Evolutionary conservation across 305 asterid species (phyloP).

Genomic region (Lippia alba): DNA sequence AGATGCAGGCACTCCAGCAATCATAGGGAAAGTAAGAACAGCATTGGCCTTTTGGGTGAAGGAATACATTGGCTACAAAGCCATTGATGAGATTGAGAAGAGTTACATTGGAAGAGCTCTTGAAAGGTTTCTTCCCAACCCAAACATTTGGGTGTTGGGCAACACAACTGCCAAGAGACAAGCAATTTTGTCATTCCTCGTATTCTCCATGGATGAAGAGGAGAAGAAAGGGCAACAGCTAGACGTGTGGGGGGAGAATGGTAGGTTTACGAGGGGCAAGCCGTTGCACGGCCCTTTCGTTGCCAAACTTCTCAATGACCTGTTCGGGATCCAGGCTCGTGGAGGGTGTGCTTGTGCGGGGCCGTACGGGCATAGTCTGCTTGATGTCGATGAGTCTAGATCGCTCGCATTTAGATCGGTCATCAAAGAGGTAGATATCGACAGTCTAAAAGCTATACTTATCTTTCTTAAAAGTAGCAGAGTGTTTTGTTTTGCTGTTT

Average conservation of each 20-base stretch:
- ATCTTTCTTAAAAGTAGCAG: too few species aligned
- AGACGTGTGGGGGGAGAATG: slow-evolving; percentile 40
- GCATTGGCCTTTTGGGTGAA: slow-evolving; percentile 65
- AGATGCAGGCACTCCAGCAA: slow-evolving; percentile 78
- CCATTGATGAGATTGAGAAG: slow-evolving; percentile 49
- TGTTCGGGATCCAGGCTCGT: slow-evolving; percentile 77
- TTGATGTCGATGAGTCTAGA: slow-evolving; percentile 40
- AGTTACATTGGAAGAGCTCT: slow-evolving; percentile 48
- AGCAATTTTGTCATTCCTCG: slow-evolving; percentile 57
- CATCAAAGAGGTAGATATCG: slow-evolving; percentile 48
- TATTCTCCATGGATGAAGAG: slow-evolving; percentile 37
- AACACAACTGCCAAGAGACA: slow-evolving; percentile 49
- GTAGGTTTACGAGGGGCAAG: slow-evolving; percentile 35
- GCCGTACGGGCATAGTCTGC: slow-evolving; percentile 69
- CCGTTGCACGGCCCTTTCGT: slow-evolving; percentile 66
- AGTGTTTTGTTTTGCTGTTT: too few species aligned
- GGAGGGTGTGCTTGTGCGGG: slow-evolving; percentile 86
- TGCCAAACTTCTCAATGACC: slow-evolving; percentile 67
- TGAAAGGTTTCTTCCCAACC: slow-evolving; percentile 47
- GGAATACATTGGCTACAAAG: slow-evolving; percentile 56
- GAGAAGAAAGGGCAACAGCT: not conserved
- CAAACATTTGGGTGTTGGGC: slow-evolving; percentile 51
- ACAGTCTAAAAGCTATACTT: too few species aligned
- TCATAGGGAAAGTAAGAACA: slow-evolving; percentile 65
- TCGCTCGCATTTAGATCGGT: slow-evolving; percentile 49